Base-by-base conservation (phyloP, 2,329 filamentous ascomycete genomes). In the Neocatenulostroma microsporum region DNA sequence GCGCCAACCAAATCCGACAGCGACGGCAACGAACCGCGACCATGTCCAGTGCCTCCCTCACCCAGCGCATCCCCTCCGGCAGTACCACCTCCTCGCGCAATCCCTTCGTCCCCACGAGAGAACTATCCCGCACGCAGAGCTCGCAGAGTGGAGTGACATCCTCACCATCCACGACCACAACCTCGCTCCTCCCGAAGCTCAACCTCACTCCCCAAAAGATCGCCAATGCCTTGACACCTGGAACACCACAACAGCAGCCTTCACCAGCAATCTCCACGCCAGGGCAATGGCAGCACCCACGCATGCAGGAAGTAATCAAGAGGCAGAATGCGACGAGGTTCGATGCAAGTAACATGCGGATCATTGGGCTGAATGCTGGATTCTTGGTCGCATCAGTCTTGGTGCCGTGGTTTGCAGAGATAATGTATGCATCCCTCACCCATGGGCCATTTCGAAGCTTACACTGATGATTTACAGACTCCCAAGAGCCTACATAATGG, bases 281-380 rank as follows among this genome's bases (percentile, higher is more conserved):
- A 3, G 88, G 89, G 37, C 85, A 80, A 45, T 98, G 91, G 89
- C 77, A 80, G 55, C 91, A 98, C 60, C 91, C 91, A 21, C 79
- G 82, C 45, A 73, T 95, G 47, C 74, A 86, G 53, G 89, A 96
- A 63, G 93, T 98, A 57, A 78, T 83, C 12, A 74, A 75, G 45
- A 79, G 91, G 34, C 84, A 87, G 56, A 80, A 84, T 58, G 80
- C 80, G 14, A 78, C 79, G 11, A 83, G 73, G 31, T 94, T 96
- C 59, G 78, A 80, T 38, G 79, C 88, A 50, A 76, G 75, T 57
- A 89, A 94, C 47, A 64, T 91, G 32, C 74, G 70, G 42, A 74
- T 71, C 36, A 77, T 94, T 34, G 56, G 77, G 20, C 77, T 80
- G 62, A 94, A 93, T 58, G 58, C 72, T 2, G 63, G 60, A 8